phyloP scores from a whole-genome alignment of 2,329 filamentous ascomycete species.

The Fusarium buharicum region DNA sequence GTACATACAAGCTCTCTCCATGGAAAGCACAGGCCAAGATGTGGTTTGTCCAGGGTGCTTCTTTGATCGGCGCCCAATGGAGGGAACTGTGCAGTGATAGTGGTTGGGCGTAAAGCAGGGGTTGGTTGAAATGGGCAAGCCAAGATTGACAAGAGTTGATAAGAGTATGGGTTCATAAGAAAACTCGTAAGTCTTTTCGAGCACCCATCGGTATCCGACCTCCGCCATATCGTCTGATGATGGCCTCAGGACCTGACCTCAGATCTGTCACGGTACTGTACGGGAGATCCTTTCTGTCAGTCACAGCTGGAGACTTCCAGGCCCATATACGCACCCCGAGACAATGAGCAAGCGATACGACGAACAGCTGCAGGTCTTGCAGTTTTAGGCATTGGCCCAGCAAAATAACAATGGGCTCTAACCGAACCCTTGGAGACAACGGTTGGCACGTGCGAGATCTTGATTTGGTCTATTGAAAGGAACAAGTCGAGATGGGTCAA shows the following conservation, averaged over 20 bases:
- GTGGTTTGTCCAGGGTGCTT: constrained; percentile 27
- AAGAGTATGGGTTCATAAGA: constrained; percentile 9
- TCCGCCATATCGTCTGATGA: constrained; percentile 11
- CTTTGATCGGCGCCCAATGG: constrained; percentile 38
- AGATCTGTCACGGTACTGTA: constrained; percentile 16
- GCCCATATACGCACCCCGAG: background rate
- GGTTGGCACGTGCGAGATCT: constrained; percentile 43
- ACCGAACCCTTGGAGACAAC: constrained; percentile 28
- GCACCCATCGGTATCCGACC: constrained; percentile 12
- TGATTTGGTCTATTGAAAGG: constrained; percentile 21
- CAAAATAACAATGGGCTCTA: constrained; percentile 11
- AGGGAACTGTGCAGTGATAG: constrained; percentile 28
- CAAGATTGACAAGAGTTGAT: constrained; percentile 13
- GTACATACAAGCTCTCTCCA: constrained; percentile 30
- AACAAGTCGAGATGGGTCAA: constrained; percentile 28
- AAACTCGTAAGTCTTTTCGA: background rate
- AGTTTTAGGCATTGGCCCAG: background rate
- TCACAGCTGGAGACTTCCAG: background rate
- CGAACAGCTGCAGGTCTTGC: background rate
- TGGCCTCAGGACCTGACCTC: constrained; percentile 27
- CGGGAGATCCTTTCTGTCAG: background rate
- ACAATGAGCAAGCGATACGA: background rate
- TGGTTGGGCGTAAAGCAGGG: constrained; percentile 35
- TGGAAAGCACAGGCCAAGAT: constrained; percentile 33
- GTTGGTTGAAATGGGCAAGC: constrained; percentile 20